Percentiles rank a stretch among this genome's conserved stretches.
These are phyloP conservation scores for Russula brevipes DNA, from an alignment of 768 basidiomycete genomes.

Conservation along the genomic window DNA sequence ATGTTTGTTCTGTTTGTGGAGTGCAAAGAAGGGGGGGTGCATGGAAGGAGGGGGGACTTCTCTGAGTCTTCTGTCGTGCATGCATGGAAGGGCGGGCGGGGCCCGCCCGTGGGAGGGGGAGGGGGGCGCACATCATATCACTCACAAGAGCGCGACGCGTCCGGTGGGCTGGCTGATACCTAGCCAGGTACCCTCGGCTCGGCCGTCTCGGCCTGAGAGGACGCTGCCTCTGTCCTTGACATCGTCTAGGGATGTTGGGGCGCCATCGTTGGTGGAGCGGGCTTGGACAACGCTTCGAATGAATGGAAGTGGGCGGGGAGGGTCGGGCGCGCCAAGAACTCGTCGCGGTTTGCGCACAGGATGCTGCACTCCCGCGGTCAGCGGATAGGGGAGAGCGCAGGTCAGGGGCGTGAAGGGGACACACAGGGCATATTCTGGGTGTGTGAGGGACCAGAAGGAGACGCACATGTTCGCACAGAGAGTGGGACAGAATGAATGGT, in stretches of 20 bases:
- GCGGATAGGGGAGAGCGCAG: not conserved
- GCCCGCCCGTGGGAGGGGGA: not conserved
- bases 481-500: slow-evolving; percentile 16
- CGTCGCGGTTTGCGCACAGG: slow-evolving; percentile 73
- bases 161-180: slow-evolving; percentile 58
- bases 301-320: slow-evolving; percentile 61
- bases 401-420: slow-evolving; percentile 29
- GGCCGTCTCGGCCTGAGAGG: slow-evolving; percentile 69
- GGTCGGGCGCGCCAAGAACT: slow-evolving; percentile 63
- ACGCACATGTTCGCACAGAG: slow-evolving; percentile 55
- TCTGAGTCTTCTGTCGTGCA: too few species aligned
- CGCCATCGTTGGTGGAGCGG: slow-evolving; percentile 9
- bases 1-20: slow-evolving; percentile 67
- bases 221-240: slow-evolving; percentile 34
- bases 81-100: slow-evolving; percentile 17
- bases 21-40: too few species aligned
- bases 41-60: too few species aligned
- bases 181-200: slow-evolving; percentile 80
- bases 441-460: slow-evolving; percentile 69
- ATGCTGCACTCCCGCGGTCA: slow-evolving; percentile 42
- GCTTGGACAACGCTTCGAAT: slow-evolving; percentile 36
- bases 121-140: slow-evolving; percentile 20
- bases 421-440: slow-evolving; percentile 75
- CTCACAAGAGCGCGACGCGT: slow-evolving; percentile 68
- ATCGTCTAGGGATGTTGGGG: slow-evolving; percentile 21